Evolutionary conservation across 371 early-diverging fungal species (phyloP).

Genomic region (Rhizomucor miehei): DNA sequence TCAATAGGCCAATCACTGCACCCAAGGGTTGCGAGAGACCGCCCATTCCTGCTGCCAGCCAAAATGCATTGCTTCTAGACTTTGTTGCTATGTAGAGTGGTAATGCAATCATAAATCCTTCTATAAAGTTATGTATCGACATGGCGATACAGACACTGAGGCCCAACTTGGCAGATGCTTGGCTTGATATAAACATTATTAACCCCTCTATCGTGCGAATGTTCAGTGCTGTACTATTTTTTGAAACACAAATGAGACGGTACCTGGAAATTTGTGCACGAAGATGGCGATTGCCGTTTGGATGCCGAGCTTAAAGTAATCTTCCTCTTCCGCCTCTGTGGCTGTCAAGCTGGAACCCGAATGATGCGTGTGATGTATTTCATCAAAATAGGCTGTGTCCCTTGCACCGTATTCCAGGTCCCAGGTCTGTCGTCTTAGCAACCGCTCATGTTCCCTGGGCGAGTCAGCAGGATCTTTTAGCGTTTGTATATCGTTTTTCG

Average conservation of each 20-base stretch:
- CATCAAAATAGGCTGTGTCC: neutral
- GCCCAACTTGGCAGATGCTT: conserved; percentile 63
- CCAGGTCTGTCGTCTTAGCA: neutral
- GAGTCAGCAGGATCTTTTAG: neutral
- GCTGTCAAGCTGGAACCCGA: conserved; percentile 3
- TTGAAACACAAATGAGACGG: neutral
- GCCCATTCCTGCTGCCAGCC: conserved; percentile 63
- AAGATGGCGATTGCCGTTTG: conserved; percentile 81
- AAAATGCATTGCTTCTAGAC: conserved; percentile 59
- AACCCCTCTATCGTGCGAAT: conserved; percentile 61
- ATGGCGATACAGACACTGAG: conserved; percentile 72
- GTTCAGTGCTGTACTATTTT: neutral
- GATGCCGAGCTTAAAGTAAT: conserved; percentile 51
- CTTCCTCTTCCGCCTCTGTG: conserved; percentile 11
- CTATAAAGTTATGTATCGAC: conserved; percentile 78
- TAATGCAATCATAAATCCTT: conserved; percentile 76
- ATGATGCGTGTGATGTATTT: conserved; percentile 5
- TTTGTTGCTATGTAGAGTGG: conserved; percentile 69
- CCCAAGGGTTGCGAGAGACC: conserved; percentile 68
- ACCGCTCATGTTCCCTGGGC: neutral
- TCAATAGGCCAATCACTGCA: conserved; percentile 53
- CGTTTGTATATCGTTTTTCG: neutral
- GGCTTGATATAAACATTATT: conserved; percentile 70
- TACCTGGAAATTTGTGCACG: conserved; percentile 77
- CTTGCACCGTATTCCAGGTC: conserved; percentile 7